Evolutionary conservation across 1,284 basidiomycete species (phyloP), one percentile per base, ranked within the genome.

Genomic region (Thecaphora thlaspeos): DNA sequence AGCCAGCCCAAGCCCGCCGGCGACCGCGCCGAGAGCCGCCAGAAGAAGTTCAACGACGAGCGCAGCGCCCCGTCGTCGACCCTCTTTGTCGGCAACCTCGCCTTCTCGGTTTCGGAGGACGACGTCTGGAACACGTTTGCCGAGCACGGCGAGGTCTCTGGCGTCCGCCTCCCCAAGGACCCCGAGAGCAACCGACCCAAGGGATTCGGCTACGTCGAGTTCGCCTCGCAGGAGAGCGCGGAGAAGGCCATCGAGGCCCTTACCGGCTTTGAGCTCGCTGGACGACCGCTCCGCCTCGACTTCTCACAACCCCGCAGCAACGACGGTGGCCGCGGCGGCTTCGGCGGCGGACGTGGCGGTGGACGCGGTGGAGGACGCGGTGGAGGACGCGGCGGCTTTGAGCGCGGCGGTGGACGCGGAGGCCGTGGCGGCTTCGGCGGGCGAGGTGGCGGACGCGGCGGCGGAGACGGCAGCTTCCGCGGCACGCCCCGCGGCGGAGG

Each of bases 141-240:
- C 67, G 90, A 92, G 77, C 88, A 87, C 78, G 93, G 93, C 46
- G 86, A 88, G 61, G 86, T 96, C 48, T 88, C 90, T 80, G 88
- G 83, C 69, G 91, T 98, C 44, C 85, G 93, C 62, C 81, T 98
- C 50, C 92, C 93, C 26, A 97, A 92, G 48, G 93, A 98, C 79
- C 84, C 89, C 58, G 95, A 98, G 53, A 85, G 88, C 5, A 92
- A 91, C 43, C 84, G 84, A 63, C 87, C 90, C 52, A 98, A 97
- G 81, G 95, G 95, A 73, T 98, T 94, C 80, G 95, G 87, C 42
- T 98, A 98, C 81, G 89, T 97, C 77, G 91, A 96, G 80, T 96
- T 93, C 79, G 85, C 86, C 62, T 86, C 88, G 65, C 78, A 91
- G 46, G 88, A 87, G 41, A 81, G 84, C 61, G 90, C 95, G 14